phyloP scores from a whole-genome alignment of 2,329 filamentous ascomycete genomes.

The Tolypocladium nubicola region DNA sequence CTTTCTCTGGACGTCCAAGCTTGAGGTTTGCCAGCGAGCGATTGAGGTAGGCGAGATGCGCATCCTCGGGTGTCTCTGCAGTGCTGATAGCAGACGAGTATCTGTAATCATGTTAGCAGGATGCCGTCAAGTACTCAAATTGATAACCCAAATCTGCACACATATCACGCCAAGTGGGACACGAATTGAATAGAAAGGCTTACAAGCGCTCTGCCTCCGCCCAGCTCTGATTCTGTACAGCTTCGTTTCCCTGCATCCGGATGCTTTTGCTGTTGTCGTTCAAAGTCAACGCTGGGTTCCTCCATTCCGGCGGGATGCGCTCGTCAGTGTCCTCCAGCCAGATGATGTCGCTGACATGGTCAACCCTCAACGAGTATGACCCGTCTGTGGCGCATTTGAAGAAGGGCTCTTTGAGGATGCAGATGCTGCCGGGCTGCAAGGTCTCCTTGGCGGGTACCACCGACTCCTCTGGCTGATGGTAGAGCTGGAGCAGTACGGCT shows the following conservation, averaged over 20 bases:
- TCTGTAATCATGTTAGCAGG: no score
- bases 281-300: background rate
- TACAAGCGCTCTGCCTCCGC: constrained; percentile 19
- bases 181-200: constrained; percentile 6
- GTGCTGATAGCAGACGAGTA: constrained; percentile 16
- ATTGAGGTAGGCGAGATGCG: constrained; percentile 21
- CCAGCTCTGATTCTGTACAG: constrained; percentile 15
- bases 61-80: constrained; percentile 22
- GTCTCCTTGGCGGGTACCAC: constrained; percentile 20
- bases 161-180: background rate
- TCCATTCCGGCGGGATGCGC: constrained; percentile 29
- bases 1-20: constrained; percentile 15
- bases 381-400: constrained; percentile 30
- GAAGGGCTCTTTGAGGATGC: constrained; percentile 44
- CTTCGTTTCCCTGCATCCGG: constrained; percentile 22
- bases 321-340: constrained; percentile 23
- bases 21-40: constrained; percentile 23
- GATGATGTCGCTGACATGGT: constrained; percentile 39
- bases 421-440: constrained; percentile 20
- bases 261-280: constrained; percentile 3
- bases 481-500: constrained; percentile 25
- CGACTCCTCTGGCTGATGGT: constrained; percentile 28
- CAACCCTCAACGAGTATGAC: constrained; percentile 34
- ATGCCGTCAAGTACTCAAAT: no score
- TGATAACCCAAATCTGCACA: no score